Conservation (phyloP, 2,329 filamentous ascomycete genomes). For the Metarhizium sp. region DNA sequence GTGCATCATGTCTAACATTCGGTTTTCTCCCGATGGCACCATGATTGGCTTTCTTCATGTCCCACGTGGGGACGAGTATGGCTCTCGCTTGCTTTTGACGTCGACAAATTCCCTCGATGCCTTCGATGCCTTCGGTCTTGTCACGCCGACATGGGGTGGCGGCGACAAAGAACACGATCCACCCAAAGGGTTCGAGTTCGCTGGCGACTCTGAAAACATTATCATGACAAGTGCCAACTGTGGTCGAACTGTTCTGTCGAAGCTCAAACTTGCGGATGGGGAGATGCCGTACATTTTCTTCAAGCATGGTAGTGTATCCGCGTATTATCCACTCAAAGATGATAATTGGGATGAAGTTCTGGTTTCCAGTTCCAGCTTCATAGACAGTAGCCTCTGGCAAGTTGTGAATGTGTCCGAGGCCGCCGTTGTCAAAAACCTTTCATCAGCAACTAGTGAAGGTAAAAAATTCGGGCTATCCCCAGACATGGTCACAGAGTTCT, state of each 20-base stretch:
- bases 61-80: slow-evolving; percentile 13
- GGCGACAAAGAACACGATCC: slow-evolving; percentile 16
- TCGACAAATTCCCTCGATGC: slow-evolving; percentile 9
- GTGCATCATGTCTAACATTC: slow-evolving; percentile 16
- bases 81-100: slow-evolving; percentile 21
- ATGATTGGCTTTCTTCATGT: slow-evolving; percentile 25
- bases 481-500: slow-evolving; percentile 30
- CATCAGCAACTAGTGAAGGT: slow-evolving; percentile 21
- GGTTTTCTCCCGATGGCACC: slow-evolving; percentile 27
- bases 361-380: slow-evolving; percentile 26
- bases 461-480: slow-evolving; percentile 22
- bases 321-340: slow-evolving; percentile 17
- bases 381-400: slow-evolving; percentile 29
- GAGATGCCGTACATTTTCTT: slow-evolving; percentile 17
- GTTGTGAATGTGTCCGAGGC: slow-evolving; percentile 19
- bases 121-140: slow-evolving; percentile 4
- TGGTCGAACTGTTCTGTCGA: slow-evolving; percentile 23
- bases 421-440: neutral
- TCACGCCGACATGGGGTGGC: neutral
- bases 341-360: slow-evolving; percentile 21
- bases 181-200: slow-evolving; percentile 25
- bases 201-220: slow-evolving; percentile 20
- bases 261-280: slow-evolving; percentile 21
- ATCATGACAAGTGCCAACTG: slow-evolving; percentile 23
- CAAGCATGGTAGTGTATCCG: slow-evolving; percentile 17